Base-by-base conservation (phyloP, 108 stramenopile genomes). In the Fragilariopsis cylindrus region DNA sequence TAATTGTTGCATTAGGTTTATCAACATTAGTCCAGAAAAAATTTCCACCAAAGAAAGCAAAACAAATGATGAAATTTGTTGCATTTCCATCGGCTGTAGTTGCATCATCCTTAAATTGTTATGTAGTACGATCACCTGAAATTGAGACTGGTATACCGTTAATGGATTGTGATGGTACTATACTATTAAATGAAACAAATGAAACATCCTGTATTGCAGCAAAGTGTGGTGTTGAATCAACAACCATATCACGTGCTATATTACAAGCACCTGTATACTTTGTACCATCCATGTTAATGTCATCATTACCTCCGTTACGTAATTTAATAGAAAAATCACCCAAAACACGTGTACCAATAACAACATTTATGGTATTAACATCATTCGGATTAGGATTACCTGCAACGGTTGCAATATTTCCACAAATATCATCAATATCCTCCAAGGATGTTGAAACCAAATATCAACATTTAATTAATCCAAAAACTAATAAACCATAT, bases 221-320 rank as follows among this genome's bases (percentile, higher is more conserved):
- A 13, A 76, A 63, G 41, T 81, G 85, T 13, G 95, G 92, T 4
- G 92, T 96, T 12, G 69, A 87, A 69, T 88, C 85, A 55, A 96
- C 95, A 21, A 90, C 91, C 18, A 50, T 81, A 48, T 86, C 84
- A 19, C 85, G 95, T 30, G 95, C 92, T 3, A 18, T 96, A 11
- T 69, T 96, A 19, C 95, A 96, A 65, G 87, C 86, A 18, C 95
- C 95, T 3, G 91, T 92, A 0, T 96, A 88, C 69, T 94, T 96
- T 66, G 46, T 96, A 0, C 92, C 95, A 46, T 89, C 95, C 7
- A 30, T 91, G 13, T 72, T 93, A 53, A 79, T 90, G 77, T 48
- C 78, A 12, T 49, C 12, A 7, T 41, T 69, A 7, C 70, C 70
- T 6, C 85, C 87, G 42, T 54, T 84, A 1, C 71, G 75, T 68